These are phyloP conservation scores for Dittrichia graveolens DNA, from an alignment of 129 eudicot genomes.

Conservation along the genomic window DNA sequence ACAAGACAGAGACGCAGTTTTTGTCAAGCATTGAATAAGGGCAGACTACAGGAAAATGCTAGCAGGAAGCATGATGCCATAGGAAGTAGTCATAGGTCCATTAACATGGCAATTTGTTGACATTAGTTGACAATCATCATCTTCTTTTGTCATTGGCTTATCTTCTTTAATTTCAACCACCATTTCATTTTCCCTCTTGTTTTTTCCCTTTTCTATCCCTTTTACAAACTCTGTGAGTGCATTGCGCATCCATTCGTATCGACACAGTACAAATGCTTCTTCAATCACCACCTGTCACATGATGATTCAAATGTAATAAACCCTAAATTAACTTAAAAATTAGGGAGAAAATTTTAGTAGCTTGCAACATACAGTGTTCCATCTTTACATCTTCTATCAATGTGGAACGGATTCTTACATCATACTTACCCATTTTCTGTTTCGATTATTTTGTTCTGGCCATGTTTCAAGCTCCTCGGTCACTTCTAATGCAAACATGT, in stretches of 20 bases:
- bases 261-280: conserved; percentile 59
- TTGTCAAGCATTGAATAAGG: neutral
- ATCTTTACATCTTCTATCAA: neutral
- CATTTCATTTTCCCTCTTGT: conserved; percentile 28
- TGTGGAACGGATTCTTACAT: neutral
- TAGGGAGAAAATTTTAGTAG: neutral
- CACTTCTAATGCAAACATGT: conserved; percentile 65
- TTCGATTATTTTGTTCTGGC: conserved; percentile 66
- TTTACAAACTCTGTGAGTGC: conserved; percentile 47
- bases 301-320: neutral
- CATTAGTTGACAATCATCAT: conserved; percentile 41
- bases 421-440: conserved; percentile 62
- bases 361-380: neutral
- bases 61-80: conserved; percentile 45
- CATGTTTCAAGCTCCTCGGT: conserved; percentile 68
- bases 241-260: conserved; percentile 67
- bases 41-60: conserved; percentile 39
- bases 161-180: conserved; percentile 26
- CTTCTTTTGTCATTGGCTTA: conserved; percentile 25
- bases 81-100: conserved; percentile 41
- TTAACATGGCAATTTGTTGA: conserved; percentile 44
- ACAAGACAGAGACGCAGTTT: neutral
- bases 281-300: conserved; percentile 42
- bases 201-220: conserved; percentile 29
- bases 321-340: neutral